Conservation (phyloP, 2,329 filamentous ascomycete genomes). For the Aaosphaeria pasadenensis region DNA sequence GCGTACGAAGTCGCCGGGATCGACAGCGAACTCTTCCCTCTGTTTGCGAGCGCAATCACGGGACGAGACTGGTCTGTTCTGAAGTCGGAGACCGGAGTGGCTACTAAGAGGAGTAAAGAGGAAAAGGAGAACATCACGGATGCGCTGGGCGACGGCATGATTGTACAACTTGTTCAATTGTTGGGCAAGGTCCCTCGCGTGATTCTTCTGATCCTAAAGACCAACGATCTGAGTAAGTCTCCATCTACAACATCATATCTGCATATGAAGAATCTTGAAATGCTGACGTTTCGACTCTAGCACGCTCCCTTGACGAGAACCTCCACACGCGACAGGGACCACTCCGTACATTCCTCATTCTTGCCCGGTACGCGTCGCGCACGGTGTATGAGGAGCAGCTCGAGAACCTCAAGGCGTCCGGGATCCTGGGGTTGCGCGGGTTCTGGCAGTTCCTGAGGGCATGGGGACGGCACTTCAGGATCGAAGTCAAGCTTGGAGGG, state of each 20-base stretch:
- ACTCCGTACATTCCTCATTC: conserved; percentile 61
- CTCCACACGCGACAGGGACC: conserved; percentile 69
- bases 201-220: conserved; percentile 93
- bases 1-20: conserved; percentile 86
- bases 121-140: conserved; percentile 87
- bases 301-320: conserved; percentile 88
- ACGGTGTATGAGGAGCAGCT: conserved; percentile 62
- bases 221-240: conserved; percentile 78
- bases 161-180: conserved; percentile 83
- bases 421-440: conserved; percentile 51
- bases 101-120: conserved; percentile 59
- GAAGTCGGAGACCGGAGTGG: conserved; percentile 49
- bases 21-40: conserved; percentile 82
- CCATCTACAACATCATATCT: not conserved
- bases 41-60: conserved; percentile 95
- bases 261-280: not conserved
- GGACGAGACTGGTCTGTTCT: conserved; percentile 85
- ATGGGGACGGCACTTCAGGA: conserved; percentile 52
- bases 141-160: conserved; percentile 80
- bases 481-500: conserved; percentile 57
- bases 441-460: conserved; percentile 50
- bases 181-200: conserved; percentile 86
- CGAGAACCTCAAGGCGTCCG: conserved; percentile 49
- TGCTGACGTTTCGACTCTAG: conserved; percentile 28
- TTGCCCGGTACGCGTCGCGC: conserved; percentile 61